Evolutionary conservation across 371 early-diverging fungal species (phyloP), one percentile per base, ranked within the genome.

Genomic region (Apophysomyces elegans): DNA sequence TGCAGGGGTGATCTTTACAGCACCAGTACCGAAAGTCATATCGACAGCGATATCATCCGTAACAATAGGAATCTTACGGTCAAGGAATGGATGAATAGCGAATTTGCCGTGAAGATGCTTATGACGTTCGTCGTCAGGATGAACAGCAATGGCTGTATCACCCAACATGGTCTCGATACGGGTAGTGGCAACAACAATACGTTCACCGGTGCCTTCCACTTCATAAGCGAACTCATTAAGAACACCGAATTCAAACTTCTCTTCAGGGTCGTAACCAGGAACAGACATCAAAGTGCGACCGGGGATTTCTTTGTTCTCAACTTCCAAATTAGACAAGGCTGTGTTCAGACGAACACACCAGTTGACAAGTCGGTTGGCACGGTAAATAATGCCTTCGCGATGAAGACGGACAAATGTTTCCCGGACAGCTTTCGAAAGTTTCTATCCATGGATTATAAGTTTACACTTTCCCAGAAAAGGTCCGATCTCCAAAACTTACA

Each of bases 91-190:
- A 81, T 99, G 99, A 26, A 92, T 83, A 13, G 91, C 99, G 72
- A 77, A 93, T 72, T 96, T 97, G 60, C 98, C 98, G 56, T 93
- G 93, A 21, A 97, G 88, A 73, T 96, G 95, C 84, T 80, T 88
- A 80, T 93, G 93, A 54, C 95, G 90, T 65, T 81, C 77, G 71
- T 94, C 95, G 36, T 91, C 66, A 37, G 95, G 92, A 74, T 99
- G 96, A 36, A 98, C 93, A 62, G 98, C 98, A 75, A 99, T 84
- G 36, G 98, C 99, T 13, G 95, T 92, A 84, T 99, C 99, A 71
- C 99, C 99, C 57, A 99, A 84, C 95, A 99, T 99, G 61, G 99
- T 99, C 83, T 99, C 99, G 67, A 98, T 89, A 91, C 99, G 95
- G 4, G 99, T 99, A 18, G 99, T 99, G 26, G 97, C 99, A 47